A percentile compares a stretch with the other conserved stretches of the same genome.
These are phyloP conservation scores for Geotrichum siamense DNA, from an alignment of 1,139 yeast species.

Conservation along the genomic window DNA sequence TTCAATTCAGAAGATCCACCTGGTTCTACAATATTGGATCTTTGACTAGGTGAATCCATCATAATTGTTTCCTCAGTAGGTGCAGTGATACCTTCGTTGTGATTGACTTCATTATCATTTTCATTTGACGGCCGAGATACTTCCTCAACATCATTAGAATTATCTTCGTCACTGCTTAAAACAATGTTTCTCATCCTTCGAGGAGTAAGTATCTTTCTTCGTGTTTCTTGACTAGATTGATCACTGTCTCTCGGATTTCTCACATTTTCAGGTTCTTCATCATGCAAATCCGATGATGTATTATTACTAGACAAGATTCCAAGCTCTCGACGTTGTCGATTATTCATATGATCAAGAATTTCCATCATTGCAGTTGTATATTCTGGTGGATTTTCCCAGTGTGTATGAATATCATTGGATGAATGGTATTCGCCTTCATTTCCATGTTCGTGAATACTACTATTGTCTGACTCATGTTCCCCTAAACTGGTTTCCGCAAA, in stretches of 20 bases:
- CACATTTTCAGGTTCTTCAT: neutral
- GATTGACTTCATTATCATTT: too few relatives aligned
- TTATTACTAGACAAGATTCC: neutral
- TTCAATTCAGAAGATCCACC: constrained; percentile 13
- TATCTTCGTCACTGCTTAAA: neutral
- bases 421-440: neutral
- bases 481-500: too few relatives aligned
- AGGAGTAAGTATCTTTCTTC: neutral
- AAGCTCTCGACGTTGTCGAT: constrained; percentile 1
- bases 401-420: neutral
- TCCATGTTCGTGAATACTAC: too few relatives aligned
- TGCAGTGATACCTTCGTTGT: neutral
- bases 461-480: too few relatives aligned
- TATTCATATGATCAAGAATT: too few relatives aligned
- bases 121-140: neutral
- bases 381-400: neutral
- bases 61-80: constrained; percentile 1
- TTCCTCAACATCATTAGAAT: neutral
- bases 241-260: neutral
- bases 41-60: constrained; percentile 9
- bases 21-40: constrained; percentile 6
- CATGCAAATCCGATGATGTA: neutral
- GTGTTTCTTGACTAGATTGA: neutral
- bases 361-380: neutral
- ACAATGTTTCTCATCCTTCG: neutral